Conservation (phyloP, 768 basidiomycete species). For the Naganishia kalamii region DNA sequence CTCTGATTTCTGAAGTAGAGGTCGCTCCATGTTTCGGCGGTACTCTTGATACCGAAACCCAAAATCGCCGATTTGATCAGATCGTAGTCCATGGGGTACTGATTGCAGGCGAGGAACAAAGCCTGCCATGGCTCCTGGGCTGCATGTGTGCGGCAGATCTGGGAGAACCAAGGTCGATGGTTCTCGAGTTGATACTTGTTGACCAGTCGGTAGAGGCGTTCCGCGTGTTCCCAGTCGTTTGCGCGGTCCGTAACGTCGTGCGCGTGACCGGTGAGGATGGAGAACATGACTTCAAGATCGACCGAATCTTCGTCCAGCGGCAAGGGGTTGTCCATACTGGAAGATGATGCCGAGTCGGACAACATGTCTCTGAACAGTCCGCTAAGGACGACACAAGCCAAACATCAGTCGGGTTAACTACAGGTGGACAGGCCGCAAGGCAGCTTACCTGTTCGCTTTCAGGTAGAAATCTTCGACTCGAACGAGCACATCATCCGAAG, state of each 20-base stretch:
- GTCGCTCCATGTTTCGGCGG: too few species aligned
- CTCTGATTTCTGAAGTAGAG: too few species aligned
- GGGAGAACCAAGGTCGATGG: slow-evolving; percentile 3
- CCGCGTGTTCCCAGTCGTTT: neutral
- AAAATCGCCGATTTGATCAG: neutral
- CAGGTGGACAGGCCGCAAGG: too few species aligned
- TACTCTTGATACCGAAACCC: too few species aligned
- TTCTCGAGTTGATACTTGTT: neutral
- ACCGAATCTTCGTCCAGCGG: neutral
- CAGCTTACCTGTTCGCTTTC: neutral
- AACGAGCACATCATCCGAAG: neutral
- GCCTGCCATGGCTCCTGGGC: neutral
- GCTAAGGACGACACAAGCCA: too few species aligned
- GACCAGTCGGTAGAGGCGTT: neutral
- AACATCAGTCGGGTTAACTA: too few species aligned
- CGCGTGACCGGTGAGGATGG: neutral
- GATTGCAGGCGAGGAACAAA: neutral
- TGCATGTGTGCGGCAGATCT: neutral
- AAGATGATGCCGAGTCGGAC: neutral
- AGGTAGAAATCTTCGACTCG: neutral
- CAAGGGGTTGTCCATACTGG: neutral
- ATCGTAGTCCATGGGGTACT: neutral
- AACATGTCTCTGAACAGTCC: neutral
- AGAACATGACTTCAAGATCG: neutral
- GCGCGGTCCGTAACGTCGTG: too few species aligned